Percentiles rank a stretch among this genome's conserved stretches.
These are phyloP conservation scores for Ampelomyces quisqualis DNA, from an alignment of 2,329 filamentous ascomycete species.

Conservation along the genomic window DNA sequence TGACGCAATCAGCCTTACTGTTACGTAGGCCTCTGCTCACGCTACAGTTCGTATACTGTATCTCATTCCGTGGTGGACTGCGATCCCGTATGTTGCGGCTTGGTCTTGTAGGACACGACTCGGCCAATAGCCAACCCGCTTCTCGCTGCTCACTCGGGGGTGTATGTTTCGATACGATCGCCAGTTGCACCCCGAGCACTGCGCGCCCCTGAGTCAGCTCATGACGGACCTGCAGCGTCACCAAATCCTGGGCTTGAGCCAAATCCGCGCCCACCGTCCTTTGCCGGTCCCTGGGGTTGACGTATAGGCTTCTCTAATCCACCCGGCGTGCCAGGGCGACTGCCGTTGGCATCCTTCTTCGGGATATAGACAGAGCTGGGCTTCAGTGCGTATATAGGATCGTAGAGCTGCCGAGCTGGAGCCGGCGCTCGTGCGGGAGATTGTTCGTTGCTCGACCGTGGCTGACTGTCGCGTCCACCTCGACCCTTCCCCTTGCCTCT, in stretches of 20 bases:
- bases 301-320: slow-evolving; percentile 70
- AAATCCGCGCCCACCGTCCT: slow-evolving; percentile 77
- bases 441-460: slow-evolving; percentile 42
- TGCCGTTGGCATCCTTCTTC: slow-evolving; percentile 49
- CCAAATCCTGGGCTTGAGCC: slow-evolving; percentile 56
- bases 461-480: slow-evolving; percentile 42
- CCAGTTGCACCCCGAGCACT: too few relatives aligned
- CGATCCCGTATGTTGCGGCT: too few relatives aligned
- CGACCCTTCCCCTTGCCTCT: slow-evolving; percentile 43
- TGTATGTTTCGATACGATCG: too few relatives aligned
- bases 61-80: too few relatives aligned
- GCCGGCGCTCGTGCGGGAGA: slow-evolving; percentile 35
- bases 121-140: too few relatives aligned
- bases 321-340: slow-evolving; percentile 55
- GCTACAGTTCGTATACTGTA: too few relatives aligned
- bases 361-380: slow-evolving; percentile 56
- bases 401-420: slow-evolving; percentile 65
- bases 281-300: slow-evolving; percentile 72
- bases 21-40: too few relatives aligned
- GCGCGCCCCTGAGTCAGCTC: too few relatives aligned
- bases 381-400: slow-evolving; percentile 70
- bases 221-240: slow-evolving; percentile 20
- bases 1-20: too few relatives aligned
- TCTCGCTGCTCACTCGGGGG: too few relatives aligned
- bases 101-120: too few relatives aligned